Evolutionary conservation across 2,329 filamentous ascomycete species (phyloP).

Genomic region (Pseudofabraea citricarpa): DNA sequence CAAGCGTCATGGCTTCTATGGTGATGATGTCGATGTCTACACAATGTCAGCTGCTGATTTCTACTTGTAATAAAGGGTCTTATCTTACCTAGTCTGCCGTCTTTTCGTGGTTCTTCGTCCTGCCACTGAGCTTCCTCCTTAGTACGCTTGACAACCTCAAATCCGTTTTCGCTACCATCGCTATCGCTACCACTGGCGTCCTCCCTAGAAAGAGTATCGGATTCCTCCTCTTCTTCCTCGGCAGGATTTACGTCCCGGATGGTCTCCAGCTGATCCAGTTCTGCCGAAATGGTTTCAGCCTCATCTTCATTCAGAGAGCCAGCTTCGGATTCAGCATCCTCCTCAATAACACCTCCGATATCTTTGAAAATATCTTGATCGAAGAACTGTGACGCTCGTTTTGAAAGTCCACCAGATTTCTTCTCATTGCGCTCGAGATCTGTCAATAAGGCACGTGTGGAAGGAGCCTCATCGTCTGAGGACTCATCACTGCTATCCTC

Average conservation of each 20-base stretch:
- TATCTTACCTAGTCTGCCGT: constrained; percentile 55
- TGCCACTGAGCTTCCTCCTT: constrained; percentile 60
- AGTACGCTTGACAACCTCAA: constrained; percentile 57
- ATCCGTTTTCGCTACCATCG: constrained; percentile 41
- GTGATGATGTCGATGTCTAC: constrained; percentile 96
- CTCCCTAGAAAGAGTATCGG: constrained; percentile 17
- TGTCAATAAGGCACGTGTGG: constrained; percentile 50
- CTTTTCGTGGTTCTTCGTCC: constrained; percentile 55
- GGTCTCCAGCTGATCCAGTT: constrained; percentile 25
- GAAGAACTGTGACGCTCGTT: constrained; percentile 83
- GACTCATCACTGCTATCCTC: constrained; percentile 60
- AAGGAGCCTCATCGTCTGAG: constrained; percentile 42
- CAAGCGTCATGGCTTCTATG: constrained; percentile 97
- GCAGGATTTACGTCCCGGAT: constrained; percentile 28
- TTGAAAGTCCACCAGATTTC: constrained; percentile 63
- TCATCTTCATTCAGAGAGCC: constrained; percentile 30
- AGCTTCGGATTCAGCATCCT: constrained; percentile 40
- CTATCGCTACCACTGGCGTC: constrained; percentile 12
- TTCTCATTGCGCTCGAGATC: constrained; percentile 53
- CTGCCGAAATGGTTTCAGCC: constrained; percentile 35
- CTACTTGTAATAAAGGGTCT: not conserved
- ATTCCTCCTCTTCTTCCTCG: constrained; percentile 24
- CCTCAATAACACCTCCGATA: constrained; percentile 62
- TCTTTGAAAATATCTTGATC: constrained; percentile 91
- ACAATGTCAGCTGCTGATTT: constrained; percentile 12